A percentile compares a stretch with the other conserved stretches of the same genome.
These are phyloP conservation scores for Calonectria pseudoreteaudii DNA, from an alignment of 2,329 filamentous ascomycete species.

Conservation along the genomic window DNA sequence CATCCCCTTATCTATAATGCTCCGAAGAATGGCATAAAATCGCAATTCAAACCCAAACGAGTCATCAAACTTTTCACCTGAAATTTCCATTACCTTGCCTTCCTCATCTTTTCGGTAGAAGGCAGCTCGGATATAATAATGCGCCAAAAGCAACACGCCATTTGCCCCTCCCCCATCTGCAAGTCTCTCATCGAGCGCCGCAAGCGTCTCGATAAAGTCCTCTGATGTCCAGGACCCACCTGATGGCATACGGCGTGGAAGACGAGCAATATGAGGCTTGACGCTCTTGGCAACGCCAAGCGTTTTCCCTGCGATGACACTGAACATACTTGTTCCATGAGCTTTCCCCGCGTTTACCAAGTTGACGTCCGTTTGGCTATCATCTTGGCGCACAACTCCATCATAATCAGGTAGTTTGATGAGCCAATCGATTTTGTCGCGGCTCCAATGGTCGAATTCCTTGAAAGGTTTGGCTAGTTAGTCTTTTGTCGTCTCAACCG, in stretches of 20 bases:
- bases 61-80: not conserved
- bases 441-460: conserved; percentile 3
- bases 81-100: not conserved
- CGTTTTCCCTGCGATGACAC: not conserved
- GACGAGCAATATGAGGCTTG: not conserved
- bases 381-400: not conserved
- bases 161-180: not conserved
- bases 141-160: not conserved
- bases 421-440: not conserved
- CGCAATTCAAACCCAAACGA: not conserved
- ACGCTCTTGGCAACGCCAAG: conserved; percentile 1
- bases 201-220: conserved; percentile 1
- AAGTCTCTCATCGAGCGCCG: not conserved
- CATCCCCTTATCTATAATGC: not conserved
- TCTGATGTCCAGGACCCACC: not conserved
- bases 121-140: not conserved
- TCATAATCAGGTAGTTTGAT: not conserved
- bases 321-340: conserved; percentile 1
- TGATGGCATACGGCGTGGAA: not conserved
- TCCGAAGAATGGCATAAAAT: not conserved
- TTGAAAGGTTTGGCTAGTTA: not conserved
- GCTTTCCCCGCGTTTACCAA: not conserved
- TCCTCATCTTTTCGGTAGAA: not conserved
- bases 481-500: too few relatives aligned
- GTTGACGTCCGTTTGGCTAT: not conserved